Evolutionary conservation across 768 basidiomycete genomes (phyloP), one percentile per base, ranked within the genome.

Genomic region (Wakefieldia striispora): DNA sequence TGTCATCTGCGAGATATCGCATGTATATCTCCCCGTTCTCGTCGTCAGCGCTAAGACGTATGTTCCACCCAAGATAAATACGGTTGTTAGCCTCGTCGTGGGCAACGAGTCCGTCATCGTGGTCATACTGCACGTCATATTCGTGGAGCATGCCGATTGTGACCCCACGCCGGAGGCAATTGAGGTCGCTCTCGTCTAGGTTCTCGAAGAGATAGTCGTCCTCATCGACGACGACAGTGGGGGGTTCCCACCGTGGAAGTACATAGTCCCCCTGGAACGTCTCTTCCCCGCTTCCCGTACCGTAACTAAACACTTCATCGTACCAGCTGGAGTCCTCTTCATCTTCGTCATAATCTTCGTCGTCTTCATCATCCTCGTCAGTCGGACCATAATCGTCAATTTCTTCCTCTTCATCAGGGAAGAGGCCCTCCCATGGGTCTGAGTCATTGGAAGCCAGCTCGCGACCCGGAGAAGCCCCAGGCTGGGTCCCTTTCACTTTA

Each of bases 391-490:
- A 63, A 20, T 68, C 67, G 17, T 71, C 72, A n/a, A 72, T 73
- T 10, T 72, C 72, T 24, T 75, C 76, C 9, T 72, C 71, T 21
- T 72, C 72, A 10, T 70, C 64, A 1, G 71, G 73, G 63, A 89
- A 89, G 43, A 89, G 76, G 1, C 84, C 87, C 39, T 75, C 77
- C 87, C 87, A 89, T 0, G 85, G 85, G 58, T 89, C 82, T 2
- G 68, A 73, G 6, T 76, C 76, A 21, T 63, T 65, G 19, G 74
- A 68, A 3, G 67, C 57, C 11, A 66, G 61, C n/a, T 61, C 56
- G 21, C 59, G 55, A 40, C 60, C 64, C 0, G 54, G 43, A 1
- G 58, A 60, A 20, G 55, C 56, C 16, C 53, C 54, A 34, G 39
- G n/a, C 14, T 47, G 58, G 16, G 52, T 40, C 23, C 61, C 63